These are phyloP conservation scores for Hypoxylon sp. DNA, from an alignment of 2,329 filamentous ascomycete species.

Conservation along the genomic window DNA sequence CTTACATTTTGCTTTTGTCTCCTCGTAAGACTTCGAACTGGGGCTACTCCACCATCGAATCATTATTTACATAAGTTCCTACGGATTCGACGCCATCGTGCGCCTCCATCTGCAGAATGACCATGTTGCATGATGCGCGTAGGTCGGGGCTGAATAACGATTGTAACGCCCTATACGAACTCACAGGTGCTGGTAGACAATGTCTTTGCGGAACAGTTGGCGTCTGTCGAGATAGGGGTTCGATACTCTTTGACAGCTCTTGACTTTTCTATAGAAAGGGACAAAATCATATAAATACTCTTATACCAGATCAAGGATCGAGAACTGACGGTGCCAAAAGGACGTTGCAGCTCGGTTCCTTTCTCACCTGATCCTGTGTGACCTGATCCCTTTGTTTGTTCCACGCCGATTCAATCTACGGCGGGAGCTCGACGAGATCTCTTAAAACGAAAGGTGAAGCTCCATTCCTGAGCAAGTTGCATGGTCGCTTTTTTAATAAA, in stretches of 20 bases:
- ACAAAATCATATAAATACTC: conserved; percentile 9
- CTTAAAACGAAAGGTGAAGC: conserved; percentile 14
- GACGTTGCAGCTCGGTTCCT: conserved; percentile 33
- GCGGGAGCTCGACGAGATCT: conserved; percentile 17
- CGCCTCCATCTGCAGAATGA: conserved; percentile 8
- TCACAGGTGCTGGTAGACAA: neutral
- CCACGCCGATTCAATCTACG: conserved; percentile 9
- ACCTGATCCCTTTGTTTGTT: conserved; percentile 25
- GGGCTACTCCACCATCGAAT: conserved; percentile 24
- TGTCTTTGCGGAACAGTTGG: too few relatives aligned
- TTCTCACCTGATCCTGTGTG: conserved; percentile 25
- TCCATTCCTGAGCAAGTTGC: conserved; percentile 24
- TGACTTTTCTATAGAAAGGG: too few relatives aligned
- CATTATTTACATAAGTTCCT: conserved; percentile 14
- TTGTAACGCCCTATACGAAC: neutral
- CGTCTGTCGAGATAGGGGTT: too few relatives aligned
- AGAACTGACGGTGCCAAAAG: conserved; percentile 35
- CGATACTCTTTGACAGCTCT: too few relatives aligned
- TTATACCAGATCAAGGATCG: conserved; percentile 34
- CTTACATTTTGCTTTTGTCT: conserved; percentile 8
- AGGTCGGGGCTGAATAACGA: neutral
- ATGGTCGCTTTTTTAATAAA: conserved; percentile 40
- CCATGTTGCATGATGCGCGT: conserved; percentile 19
- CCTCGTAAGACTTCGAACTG: conserved; percentile 26
- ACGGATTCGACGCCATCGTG: conserved; percentile 1